Evolutionary conservation across 805 yeast genomes (phyloP).

Genomic region (Metschnikowia baotianmanensis): DNA sequence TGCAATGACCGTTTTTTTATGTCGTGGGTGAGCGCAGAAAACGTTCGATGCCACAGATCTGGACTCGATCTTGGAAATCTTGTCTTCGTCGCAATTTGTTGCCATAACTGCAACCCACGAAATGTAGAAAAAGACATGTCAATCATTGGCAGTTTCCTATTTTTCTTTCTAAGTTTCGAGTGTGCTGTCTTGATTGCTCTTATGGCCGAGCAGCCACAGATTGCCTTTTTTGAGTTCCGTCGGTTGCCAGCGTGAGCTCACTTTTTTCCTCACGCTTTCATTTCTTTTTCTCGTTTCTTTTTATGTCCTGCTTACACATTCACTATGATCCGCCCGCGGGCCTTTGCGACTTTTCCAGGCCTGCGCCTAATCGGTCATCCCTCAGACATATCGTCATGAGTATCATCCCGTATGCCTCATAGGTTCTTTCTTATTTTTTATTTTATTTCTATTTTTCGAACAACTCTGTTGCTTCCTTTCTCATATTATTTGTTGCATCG

Average conservation of each 20-base stretch:
- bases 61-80: no score
- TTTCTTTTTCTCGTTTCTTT: slow-evolving; percentile 2
- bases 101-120: no score
- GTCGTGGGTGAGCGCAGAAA: no score
- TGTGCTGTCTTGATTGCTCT: no score
- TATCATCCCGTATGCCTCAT: slow-evolving; percentile 2
- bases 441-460: not conserved
- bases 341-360: slow-evolving; percentile 6
- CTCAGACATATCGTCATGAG: not conserved
- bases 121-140: no score
- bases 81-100: no score
- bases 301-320: slow-evolving; percentile 9
- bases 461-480: not conserved
- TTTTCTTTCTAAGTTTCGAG: no score
- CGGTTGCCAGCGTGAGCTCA: not conserved
- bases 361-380: slow-evolving; percentile 9
- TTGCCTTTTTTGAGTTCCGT: not conserved
- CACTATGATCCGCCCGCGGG: slow-evolving; percentile 2
- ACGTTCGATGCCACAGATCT: no score
- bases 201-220: no score
- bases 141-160: no score
- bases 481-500: not conserved
- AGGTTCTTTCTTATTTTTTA: not conserved
- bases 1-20: no score
- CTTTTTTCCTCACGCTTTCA: not conserved